Conservation (phyloP, 2,329 filamentous ascomycete genomes). For the Alternaria sp. region DNA sequence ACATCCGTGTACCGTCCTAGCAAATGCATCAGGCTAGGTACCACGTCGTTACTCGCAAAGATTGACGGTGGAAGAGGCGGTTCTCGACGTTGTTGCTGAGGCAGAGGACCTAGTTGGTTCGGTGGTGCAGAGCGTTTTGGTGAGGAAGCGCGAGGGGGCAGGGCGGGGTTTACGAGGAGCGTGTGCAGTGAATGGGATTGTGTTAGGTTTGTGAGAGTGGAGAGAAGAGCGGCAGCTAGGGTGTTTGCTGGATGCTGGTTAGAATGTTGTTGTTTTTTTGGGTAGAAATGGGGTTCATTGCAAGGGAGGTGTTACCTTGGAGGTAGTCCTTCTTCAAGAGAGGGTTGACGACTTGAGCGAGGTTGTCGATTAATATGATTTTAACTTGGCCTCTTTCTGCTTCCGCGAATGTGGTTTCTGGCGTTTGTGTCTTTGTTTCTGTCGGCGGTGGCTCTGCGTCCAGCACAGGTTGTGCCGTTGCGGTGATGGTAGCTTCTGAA, state of each 20-base stretch:
- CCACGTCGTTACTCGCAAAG: slow-evolving; percentile 50
- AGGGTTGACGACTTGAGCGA: slow-evolving; percentile 51
- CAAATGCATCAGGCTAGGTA: slow-evolving; percentile 52
- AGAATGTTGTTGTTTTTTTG: slow-evolving; percentile 7
- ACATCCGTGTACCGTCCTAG: slow-evolving; percentile 52
- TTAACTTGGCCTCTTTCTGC: slow-evolving; percentile 1
- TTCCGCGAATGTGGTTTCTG: not conserved
- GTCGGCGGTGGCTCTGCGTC: not conserved
- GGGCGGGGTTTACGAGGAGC: slow-evolving; percentile 51
- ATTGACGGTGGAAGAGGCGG: slow-evolving; percentile 48
- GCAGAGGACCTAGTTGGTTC: slow-evolving; percentile 2
- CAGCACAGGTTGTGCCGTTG: not conserved
- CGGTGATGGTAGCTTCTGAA: not conserved
- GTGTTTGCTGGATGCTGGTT: slow-evolving; percentile 47
- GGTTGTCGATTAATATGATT: slow-evolving; percentile 54
- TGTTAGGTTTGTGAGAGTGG: slow-evolving; percentile 53
- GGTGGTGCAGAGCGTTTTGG: slow-evolving; percentile 5
- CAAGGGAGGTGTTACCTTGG: slow-evolving; percentile 38
- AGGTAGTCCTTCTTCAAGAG: slow-evolving; percentile 51
- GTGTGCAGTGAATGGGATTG: slow-evolving; percentile 50
- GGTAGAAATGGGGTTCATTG: slow-evolving; percentile 26
- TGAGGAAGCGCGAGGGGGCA: slow-evolving; percentile 20
- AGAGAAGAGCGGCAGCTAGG: slow-evolving; percentile 54
- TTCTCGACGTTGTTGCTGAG: slow-evolving; percentile 18
- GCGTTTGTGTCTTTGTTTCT: not conserved